These are phyloP conservation scores for Geosmithia flava DNA, from an alignment of 2,329 filamentous ascomycete genomes.

Conservation along the genomic window DNA sequence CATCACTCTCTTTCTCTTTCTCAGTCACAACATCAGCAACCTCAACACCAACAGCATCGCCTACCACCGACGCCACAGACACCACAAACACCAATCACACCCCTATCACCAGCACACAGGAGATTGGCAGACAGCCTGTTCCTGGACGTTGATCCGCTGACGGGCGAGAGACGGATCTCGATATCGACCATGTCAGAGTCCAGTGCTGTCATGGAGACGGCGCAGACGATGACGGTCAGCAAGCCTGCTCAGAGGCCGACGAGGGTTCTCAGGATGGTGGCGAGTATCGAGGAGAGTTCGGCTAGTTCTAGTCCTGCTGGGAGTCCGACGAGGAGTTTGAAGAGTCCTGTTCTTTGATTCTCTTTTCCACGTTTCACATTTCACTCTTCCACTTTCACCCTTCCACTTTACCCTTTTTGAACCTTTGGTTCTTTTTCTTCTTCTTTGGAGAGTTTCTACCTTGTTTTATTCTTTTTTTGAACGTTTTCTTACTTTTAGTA, in stretches of 20 bases:
- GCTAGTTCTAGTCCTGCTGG: slow-evolving; percentile 11
- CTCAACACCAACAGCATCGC: too few relatives aligned
- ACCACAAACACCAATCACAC: background rate
- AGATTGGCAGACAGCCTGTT: background rate
- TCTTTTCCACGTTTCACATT: background rate
- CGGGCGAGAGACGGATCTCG: background rate
- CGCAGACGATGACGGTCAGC: slow-evolving; percentile 31
- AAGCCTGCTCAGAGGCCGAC: background rate
- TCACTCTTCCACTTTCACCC: too few relatives aligned
- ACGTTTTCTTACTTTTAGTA: too few relatives aligned
- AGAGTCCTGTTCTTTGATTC: background rate
- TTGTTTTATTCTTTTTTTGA: too few relatives aligned
- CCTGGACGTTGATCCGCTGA: background rate
- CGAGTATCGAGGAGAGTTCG: slow-evolving; percentile 40
- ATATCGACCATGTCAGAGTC: slow-evolving; percentile 2
- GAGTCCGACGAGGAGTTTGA: slow-evolving; percentile 1
- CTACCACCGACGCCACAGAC: too few relatives aligned
- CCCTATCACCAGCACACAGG: background rate
- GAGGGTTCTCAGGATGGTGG: slow-evolving; percentile 36
- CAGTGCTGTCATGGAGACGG: slow-evolving; percentile 24
- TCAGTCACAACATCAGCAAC: too few relatives aligned
- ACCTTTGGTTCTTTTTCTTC: too few relatives aligned
- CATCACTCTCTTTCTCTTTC: too few relatives aligned
- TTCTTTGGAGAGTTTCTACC: too few relatives aligned
- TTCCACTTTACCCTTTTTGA: too few relatives aligned